Conservation (phyloP, 2,329 filamentous ascomycete genomes). For the Furcasterigmium sp. region DNA sequence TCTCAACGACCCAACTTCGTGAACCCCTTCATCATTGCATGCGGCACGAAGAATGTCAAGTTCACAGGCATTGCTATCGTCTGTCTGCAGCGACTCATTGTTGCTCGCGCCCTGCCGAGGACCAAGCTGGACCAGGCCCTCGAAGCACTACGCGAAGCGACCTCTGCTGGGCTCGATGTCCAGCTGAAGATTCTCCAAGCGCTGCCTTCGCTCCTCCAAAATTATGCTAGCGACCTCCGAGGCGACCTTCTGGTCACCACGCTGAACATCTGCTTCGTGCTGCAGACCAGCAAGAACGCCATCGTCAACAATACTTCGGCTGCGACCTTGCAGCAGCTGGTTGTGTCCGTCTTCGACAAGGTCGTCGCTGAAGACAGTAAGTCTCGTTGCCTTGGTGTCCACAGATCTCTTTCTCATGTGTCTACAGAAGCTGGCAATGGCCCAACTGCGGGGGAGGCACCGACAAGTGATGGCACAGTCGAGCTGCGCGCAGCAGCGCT, state of each 20-base stretch:
- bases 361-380: slow-evolving; percentile 75
- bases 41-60: slow-evolving; percentile 82
- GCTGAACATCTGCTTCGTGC: slow-evolving; percentile 83
- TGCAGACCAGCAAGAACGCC: slow-evolving; percentile 87
- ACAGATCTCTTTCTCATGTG: slow-evolving; percentile 16
- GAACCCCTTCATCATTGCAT: slow-evolving; percentile 91
- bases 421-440: slow-evolving; percentile 38
- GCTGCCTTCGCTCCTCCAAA: slow-evolving; percentile 81
- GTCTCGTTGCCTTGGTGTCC: slow-evolving; percentile 24
- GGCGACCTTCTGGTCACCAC: slow-evolving; percentile 77
- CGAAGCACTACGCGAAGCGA: slow-evolving; percentile 80
- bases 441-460: slow-evolving; percentile 60
- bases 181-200: slow-evolving; percentile 95
- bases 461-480: slow-evolving; percentile 58
- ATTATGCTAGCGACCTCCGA: slow-evolving; percentile 77
- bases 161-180: slow-evolving; percentile 76
- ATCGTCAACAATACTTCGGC: slow-evolving; percentile 95
- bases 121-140: slow-evolving; percentile 80
- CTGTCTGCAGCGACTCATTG: slow-evolving; percentile 83
- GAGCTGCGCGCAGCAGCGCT: slow-evolving; percentile 70
- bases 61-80: slow-evolving; percentile 83
- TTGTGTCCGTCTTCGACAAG: slow-evolving; percentile 90
- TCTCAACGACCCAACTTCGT: slow-evolving; percentile 77
- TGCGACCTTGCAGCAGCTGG: slow-evolving; percentile 90
- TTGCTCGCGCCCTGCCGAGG: slow-evolving; percentile 72